Percentiles rank a stretch among this genome's conserved stretches.
Conservation (phyloP, 345 rosid species). For the Melastoma malabathricum region DNA sequence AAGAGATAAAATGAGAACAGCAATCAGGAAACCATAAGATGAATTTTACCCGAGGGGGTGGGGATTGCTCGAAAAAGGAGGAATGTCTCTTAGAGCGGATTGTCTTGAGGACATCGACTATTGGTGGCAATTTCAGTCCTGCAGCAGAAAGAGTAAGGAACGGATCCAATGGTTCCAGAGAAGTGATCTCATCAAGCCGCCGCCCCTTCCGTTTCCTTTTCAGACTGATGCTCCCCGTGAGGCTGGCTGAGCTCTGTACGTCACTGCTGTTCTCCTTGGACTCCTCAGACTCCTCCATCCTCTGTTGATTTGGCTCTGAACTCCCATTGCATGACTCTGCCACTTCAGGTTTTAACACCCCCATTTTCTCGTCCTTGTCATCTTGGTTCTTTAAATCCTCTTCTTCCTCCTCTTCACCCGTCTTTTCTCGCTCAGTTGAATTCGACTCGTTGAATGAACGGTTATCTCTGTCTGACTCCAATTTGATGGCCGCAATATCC, state of each 20-base stretch:
- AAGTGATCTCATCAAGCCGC: slow-evolving; percentile 13
- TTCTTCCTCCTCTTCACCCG: slow-evolving; percentile 8
- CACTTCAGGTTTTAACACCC: slow-evolving; percentile 16
- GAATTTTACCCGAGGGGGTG: slow-evolving; percentile 35
- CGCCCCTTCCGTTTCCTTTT: slow-evolving; percentile 21
- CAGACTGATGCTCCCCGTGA: slow-evolving; percentile 9
- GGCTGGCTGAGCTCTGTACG: slow-evolving; percentile 46
- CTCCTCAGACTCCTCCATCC: slow-evolving; percentile 7
- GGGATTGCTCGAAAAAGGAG: slow-evolving; percentile 47
- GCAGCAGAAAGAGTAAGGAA: slow-evolving; percentile 9
- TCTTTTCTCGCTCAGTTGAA: slow-evolving; percentile 34
- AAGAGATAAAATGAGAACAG: background rate
- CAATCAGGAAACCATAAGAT: background rate
- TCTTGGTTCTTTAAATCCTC: slow-evolving; percentile 12
- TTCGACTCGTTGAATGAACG: slow-evolving; percentile 71
- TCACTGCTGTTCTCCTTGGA: slow-evolving; percentile 28
- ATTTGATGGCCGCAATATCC: slow-evolving; percentile 3
- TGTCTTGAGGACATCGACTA: slow-evolving; percentile 27
- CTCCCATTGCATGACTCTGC: slow-evolving; percentile 18
- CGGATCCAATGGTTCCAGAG: slow-evolving; percentile 8
- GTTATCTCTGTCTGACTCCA: slow-evolving; percentile 43
- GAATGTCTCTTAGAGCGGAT: slow-evolving; percentile 45
- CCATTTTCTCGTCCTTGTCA: slow-evolving; percentile 20
- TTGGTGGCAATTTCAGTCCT: slow-evolving; percentile 41
- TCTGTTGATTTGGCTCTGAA: slow-evolving; percentile 12